Conservation (phyloP, 2,329 filamentous ascomycete species). For the Pochonia chlamydosporia region DNA sequence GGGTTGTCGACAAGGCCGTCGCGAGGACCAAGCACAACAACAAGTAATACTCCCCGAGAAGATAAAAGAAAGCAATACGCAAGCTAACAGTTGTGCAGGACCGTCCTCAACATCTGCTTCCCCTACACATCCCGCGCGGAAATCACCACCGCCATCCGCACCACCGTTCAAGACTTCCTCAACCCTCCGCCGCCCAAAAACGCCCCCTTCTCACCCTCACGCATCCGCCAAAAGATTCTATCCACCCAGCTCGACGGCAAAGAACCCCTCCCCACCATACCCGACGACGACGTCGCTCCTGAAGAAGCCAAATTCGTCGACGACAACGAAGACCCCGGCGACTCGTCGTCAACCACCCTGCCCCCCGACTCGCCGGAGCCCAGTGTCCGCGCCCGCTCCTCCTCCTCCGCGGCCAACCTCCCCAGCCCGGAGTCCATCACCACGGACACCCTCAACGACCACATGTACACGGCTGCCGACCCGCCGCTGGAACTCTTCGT, state of each 20-base stretch:
- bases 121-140: constrained; percentile 95
- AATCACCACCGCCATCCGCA: constrained; percentile 83
- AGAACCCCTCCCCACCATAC: constrained; percentile 43
- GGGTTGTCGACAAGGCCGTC: constrained; percentile 80
- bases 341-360: constrained; percentile 56
- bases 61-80: neutral
- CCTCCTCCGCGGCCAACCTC: constrained; percentile 33
- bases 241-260: constrained; percentile 53
- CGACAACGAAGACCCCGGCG: constrained; percentile 40
- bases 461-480: constrained; percentile 81
- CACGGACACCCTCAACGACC: constrained; percentile 70
- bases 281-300: constrained; percentile 30
- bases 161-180: constrained; percentile 82
- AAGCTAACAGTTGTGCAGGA: constrained; percentile 27
- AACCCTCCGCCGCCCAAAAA: constrained; percentile 59
- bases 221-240: constrained; percentile 81
- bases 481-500: constrained; percentile 89
- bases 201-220: constrained; percentile 78
- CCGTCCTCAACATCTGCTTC: constrained; percentile 86
- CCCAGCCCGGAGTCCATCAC: constrained; percentile 84
- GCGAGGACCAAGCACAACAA: constrained; percentile 84
- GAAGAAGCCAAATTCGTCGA: constrained; percentile 30
- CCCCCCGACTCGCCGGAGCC: constrained; percentile 47
- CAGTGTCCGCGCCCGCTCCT: constrained; percentile 24
- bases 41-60: constrained; percentile 40